phyloP scores from a whole-genome alignment of 768 basidiomycete species.

The Lentinula sp. region DNA sequence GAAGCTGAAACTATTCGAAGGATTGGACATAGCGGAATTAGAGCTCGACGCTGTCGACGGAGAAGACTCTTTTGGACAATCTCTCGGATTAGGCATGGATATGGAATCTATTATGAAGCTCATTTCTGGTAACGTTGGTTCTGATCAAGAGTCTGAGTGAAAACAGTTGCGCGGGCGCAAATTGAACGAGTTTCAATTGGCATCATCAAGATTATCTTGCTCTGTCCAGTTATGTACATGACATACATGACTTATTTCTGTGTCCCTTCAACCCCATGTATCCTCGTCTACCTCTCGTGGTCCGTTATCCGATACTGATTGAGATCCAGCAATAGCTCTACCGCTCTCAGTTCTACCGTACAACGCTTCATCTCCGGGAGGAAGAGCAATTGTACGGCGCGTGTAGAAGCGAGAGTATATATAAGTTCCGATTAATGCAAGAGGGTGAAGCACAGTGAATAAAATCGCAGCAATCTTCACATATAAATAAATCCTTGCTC shows the following conservation, averaged over 20 bases:
- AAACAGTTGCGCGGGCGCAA: too few species aligned
- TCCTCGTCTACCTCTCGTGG: conserved; percentile 4
- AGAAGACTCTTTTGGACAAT: not conserved
- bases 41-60: not conserved
- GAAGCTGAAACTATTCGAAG: not conserved
- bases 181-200: too few species aligned
- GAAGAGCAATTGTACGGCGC: not conserved
- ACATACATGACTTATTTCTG: not conserved
- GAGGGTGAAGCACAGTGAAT: conserved; percentile 6
- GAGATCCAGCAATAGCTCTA: not conserved
- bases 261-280: not conserved
- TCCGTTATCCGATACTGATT: not conserved
- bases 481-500: too few species aligned
- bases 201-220: too few species aligned
- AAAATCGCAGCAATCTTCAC: conserved; percentile 1
- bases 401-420: not conserved
- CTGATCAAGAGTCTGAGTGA: not conserved
- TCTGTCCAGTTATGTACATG: too few species aligned
- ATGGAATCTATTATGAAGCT: not conserved
- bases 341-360: not conserved
- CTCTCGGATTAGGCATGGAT: not conserved
- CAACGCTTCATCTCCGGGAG: not conserved
- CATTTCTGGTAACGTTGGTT: not conserved
- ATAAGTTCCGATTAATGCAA: not conserved
- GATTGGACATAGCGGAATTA: not conserved